Percentiles rank a stretch among this genome's conserved stretches.
phyloP scores from a whole-genome alignment of 495 filamentous ascomycete genomes.

The Podospora pseudocomata region DNA sequence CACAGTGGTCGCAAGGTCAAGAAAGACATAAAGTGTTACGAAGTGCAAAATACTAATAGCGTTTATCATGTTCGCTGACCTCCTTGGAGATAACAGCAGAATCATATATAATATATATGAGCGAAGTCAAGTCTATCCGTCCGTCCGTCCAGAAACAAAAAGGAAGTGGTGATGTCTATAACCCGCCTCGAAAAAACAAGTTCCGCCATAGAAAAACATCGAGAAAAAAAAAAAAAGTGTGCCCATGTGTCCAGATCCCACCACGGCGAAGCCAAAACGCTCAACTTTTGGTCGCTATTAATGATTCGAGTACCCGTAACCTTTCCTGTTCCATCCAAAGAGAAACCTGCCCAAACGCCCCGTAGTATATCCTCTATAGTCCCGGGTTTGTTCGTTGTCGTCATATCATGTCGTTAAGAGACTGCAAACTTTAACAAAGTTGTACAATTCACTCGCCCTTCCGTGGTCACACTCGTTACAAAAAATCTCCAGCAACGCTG shows the following conservation, averaged over 20 bases:
- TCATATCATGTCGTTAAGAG: slow-evolving; percentile 31
- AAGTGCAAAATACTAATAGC: background rate
- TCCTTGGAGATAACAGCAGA: background rate
- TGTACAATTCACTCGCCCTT: background rate
- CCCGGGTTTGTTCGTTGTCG: slow-evolving; percentile 18
- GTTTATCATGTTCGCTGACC: background rate
- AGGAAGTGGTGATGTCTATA: slow-evolving; percentile 29
- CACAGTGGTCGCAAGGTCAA: too few relatives aligned
- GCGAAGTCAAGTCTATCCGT: slow-evolving; percentile 26
- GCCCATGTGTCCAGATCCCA: slow-evolving; percentile 14
- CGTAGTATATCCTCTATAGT: slow-evolving; percentile 27
- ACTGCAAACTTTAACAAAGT: slow-evolving; percentile 5
- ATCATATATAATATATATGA: slow-evolving; percentile 2
- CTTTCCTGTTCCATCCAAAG: slow-evolving; percentile 12
- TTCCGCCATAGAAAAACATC: slow-evolving; percentile 4
- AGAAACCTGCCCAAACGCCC: slow-evolving; percentile 22
- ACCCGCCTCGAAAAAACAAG: slow-evolving; percentile 5
- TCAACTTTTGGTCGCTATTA: slow-evolving; percentile 10
- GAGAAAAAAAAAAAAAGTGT: slow-evolving; percentile 7
- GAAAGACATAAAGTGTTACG: background rate
- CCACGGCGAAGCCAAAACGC: slow-evolving; percentile 7
- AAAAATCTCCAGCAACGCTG: slow-evolving; percentile 44
- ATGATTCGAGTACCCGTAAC: slow-evolving; percentile 1
- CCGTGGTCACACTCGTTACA: background rate
- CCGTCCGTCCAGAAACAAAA: slow-evolving; percentile 16